Evolutionary conservation across 306 rosid species (phyloP), one percentile per base, ranked within the genome.

Genomic region (Styphnolobium japonicum): DNA sequence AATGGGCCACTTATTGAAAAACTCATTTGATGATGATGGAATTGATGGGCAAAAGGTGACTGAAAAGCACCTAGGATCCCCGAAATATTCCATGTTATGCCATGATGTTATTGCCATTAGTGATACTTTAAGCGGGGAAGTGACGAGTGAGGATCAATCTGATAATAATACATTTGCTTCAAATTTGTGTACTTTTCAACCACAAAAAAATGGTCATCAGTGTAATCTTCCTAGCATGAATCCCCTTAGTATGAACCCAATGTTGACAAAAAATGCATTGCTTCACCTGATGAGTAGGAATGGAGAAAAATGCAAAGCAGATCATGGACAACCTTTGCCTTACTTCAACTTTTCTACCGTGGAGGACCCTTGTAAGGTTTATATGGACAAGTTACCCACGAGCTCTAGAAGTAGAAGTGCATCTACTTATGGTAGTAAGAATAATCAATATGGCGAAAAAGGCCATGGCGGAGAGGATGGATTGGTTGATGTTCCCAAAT

Each of bases 241-340:
- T 69, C 98, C 97, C 79, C 87, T 95, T 45, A 88, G 98, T 74
- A 80, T 77, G 87, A 93, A 93, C 75, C 97, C 92, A 33, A 86
- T 93, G 93, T 70, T 92, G 90, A 73, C 84, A 62, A 91, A 82
- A 83, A 86, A 83, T 85, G 82, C 76, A 37, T 87, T 87, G 55
- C 83, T 80, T 72, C 85, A 79, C 72, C 58, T 15, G 82, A 82
- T 40, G 84, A 81, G 79, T 56, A 77, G 34, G 85, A 80, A 81
- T 10, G 87, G 83, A 79, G 89, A 81, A 81, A 84, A 85, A 49
- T 67, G 36, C 43, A 55, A 67, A 52, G 63, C 75, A 49, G 87
- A 74, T 52, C 56, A 18, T 48, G 84, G 81, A 51, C 79, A 42
- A 55, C 40, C 79, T 55, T 80, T 92, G 27, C 87, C 97, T 65